phyloP scores from a whole-genome alignment of 495 filamentous ascomycete species.

The Apodospora peruviana region DNA sequence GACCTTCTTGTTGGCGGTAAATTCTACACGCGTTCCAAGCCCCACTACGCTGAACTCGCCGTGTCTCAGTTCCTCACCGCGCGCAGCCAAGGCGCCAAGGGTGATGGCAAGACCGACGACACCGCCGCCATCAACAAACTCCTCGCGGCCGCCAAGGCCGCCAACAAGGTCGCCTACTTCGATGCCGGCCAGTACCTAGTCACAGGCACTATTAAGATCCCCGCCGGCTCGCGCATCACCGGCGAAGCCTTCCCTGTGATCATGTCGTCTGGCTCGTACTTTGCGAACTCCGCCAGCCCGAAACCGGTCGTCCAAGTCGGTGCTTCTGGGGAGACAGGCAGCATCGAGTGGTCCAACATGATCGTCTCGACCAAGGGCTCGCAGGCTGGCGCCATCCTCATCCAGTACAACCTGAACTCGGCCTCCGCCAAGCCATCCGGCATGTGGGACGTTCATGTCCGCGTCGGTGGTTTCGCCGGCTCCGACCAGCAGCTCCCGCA shows the following conservation, averaged over 20 bases:
- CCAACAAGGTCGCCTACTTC: slow-evolving; percentile 70
- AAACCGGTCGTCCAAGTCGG: slow-evolving; percentile 69
- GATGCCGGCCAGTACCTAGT: slow-evolving; percentile 81
- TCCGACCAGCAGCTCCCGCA: slow-evolving; percentile 67
- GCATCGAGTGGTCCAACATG: slow-evolving; percentile 74
- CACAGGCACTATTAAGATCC: slow-evolving; percentile 70
- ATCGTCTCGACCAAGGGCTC: slow-evolving; percentile 68
- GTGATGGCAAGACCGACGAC: slow-evolving; percentile 63
- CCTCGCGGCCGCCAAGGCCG: slow-evolving; percentile 49
- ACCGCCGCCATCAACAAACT: slow-evolving; percentile 60
- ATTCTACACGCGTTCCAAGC: slow-evolving; percentile 63
- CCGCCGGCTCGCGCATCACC: slow-evolving; percentile 62
- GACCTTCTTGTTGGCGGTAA: slow-evolving; percentile 28
- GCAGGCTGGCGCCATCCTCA: slow-evolving; percentile 74
- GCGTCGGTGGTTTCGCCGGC: slow-evolving; percentile 73
- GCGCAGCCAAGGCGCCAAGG: slow-evolving; percentile 65
- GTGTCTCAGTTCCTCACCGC: slow-evolving; percentile 60
- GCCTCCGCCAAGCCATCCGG: slow-evolving; percentile 57
- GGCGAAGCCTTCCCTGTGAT: slow-evolving; percentile 87
- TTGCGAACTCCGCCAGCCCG: slow-evolving; percentile 61
- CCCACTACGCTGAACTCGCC: slow-evolving; percentile 57
- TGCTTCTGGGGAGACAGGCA: slow-evolving; percentile 60
- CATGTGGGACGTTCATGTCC: slow-evolving; percentile 88
- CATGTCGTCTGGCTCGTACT: slow-evolving; percentile 61
- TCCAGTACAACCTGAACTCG: slow-evolving; percentile 78